These are phyloP conservation scores for Lipomyces chichibuensis DNA, from an alignment of 805 yeast species.

Conservation along the genomic window DNA sequence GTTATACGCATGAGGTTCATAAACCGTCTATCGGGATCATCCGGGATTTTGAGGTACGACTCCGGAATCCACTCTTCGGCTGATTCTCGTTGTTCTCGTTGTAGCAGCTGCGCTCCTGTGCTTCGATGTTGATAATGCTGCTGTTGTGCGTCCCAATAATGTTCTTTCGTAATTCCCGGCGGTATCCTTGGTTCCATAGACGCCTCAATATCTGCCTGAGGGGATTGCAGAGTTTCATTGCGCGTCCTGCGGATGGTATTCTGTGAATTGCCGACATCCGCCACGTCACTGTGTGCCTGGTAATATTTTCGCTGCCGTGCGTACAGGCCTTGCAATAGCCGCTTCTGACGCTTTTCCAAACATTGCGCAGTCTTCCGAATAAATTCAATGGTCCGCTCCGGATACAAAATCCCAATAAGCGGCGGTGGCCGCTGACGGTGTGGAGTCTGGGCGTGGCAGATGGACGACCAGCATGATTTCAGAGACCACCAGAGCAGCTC, in stretches of 20 bases:
- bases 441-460: slow-evolving; percentile 10
- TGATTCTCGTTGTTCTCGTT: background rate
- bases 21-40: slow-evolving; percentile 20
- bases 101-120: background rate
- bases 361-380: slow-evolving; percentile 12
- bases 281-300: background rate
- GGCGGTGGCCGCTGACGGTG: background rate
- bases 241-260: background rate
- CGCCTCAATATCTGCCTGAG: background rate
- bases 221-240: background rate
- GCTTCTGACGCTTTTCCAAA: background rate
- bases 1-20: slow-evolving; percentile 14
- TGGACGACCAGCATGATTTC: slow-evolving; percentile 23
- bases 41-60: slow-evolving; percentile 12
- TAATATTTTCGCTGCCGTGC: background rate
- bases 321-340: background rate
- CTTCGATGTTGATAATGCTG: background rate
- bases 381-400: slow-evolving; percentile 18
- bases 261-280: background rate
- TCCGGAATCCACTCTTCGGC: slow-evolving; percentile 3
- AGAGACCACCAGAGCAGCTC: slow-evolving; percentile 30
- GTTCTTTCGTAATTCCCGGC: background rate
- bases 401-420: slow-evolving; percentile 23
- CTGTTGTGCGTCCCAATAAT: too few relatives aligned
- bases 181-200: background rate